Percentiles rank a stretch among this genome's conserved stretches.
phyloP scores from a whole-genome alignment of 1,139 yeast species.

The Lipomyces yarrowii region DNA sequence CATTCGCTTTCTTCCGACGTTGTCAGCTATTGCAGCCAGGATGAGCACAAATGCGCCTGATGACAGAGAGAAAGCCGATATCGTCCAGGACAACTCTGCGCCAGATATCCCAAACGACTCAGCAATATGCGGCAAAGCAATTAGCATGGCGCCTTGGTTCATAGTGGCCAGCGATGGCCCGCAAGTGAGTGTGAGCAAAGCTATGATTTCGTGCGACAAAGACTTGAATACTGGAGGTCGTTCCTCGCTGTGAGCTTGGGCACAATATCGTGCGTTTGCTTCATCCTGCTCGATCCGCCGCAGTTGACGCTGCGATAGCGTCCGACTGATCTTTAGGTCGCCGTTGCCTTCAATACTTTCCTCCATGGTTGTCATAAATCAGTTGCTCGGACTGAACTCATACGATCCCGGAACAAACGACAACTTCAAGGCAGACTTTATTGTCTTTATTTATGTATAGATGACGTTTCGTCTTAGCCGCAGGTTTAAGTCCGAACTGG shows the following conservation, averaged over 20 bases:
- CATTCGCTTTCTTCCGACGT: conserved; percentile 48
- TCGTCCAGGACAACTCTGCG: conserved; percentile 50
- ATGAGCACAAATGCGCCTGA: conserved; percentile 49
- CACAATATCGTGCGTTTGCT: background rate
- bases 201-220: conserved; percentile 29
- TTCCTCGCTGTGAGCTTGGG: conserved; percentile 4
- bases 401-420: background rate
- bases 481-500: background rate
- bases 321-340: background rate
- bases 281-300: background rate
- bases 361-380: background rate
- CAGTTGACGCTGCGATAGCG: background rate
- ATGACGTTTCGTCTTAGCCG: background rate
- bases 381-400: background rate
- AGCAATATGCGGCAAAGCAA: conserved; percentile 44
- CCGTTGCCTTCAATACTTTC: background rate
- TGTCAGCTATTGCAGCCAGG: conserved; percentile 45
- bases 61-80: conserved; percentile 47
- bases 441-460: background rate
- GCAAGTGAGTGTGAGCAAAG: conserved; percentile 43
- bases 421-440: background rate
- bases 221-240: conserved; percentile 23
- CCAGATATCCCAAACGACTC: conserved; percentile 44
- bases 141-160: conserved; percentile 44
- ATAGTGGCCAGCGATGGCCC: conserved; percentile 48